Evolutionary conservation across 192 early-diverging fungal species (phyloP).

Genomic region (Umbelopsis vinacea): DNA sequence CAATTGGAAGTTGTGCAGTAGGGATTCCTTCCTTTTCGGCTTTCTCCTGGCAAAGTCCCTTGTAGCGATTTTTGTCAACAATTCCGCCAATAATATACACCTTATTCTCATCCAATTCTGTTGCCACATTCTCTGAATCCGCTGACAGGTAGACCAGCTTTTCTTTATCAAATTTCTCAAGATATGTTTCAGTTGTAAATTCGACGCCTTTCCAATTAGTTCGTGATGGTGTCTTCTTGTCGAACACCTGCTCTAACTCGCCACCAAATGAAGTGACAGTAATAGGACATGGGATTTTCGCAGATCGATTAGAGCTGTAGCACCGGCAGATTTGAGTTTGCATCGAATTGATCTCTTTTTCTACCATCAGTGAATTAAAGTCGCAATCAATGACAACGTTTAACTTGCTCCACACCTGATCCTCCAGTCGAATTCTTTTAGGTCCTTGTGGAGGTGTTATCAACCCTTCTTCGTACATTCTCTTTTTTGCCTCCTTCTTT

Average conservation of each 20-base stretch:
- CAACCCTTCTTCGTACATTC: conserved; percentile 47
- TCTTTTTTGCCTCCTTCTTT: conserved; percentile 52
- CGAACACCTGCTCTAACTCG: conserved; percentile 37
- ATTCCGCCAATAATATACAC: conserved; percentile 93
- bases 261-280: conserved; percentile 62
- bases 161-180: conserved; percentile 56
- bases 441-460: conserved; percentile 31
- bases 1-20: conserved; percentile 85
- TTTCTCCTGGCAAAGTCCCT: conserved; percentile 78
- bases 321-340: conserved; percentile 75
- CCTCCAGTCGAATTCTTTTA: conserved; percentile 48
- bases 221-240: conserved; percentile 40
- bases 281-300: conserved; percentile 56
- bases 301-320: conserved; percentile 71
- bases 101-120: conserved; percentile 70
- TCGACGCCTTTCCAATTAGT: conserved; percentile 45
- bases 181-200: conserved; percentile 29
- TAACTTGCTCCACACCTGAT: conserved; percentile 56
- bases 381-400: conserved; percentile 78
- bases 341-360: conserved; percentile 75
- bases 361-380: conserved; percentile 79
- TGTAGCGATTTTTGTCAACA: conserved; percentile 93
- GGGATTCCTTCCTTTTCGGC: conserved; percentile 75
- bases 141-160: conserved; percentile 88
- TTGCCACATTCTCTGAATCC: conserved; percentile 77